A percentile compares a stretch with the other conserved stretches of the same genome.
Evolutionary conservation across 1,284 basidiomycete genomes (phyloP).

Genomic region (Cutaneotrichosporon spelunceum): DNA sequence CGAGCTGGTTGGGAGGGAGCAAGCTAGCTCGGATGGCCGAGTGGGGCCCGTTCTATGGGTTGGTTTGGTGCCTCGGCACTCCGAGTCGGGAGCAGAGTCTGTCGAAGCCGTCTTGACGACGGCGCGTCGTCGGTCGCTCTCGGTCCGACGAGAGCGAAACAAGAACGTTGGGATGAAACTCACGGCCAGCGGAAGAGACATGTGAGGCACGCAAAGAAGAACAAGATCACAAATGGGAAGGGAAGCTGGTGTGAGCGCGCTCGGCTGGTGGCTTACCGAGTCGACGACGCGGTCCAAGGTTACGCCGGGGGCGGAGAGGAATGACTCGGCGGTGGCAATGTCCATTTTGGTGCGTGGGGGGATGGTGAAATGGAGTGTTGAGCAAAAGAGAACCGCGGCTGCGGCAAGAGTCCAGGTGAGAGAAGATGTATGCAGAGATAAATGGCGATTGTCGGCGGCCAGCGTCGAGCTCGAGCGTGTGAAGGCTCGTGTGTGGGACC

Average conservation of each 20-base stretch:
- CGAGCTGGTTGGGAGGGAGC: neutral
- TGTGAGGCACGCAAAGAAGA: conserved; percentile 13
- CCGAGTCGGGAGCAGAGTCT: neutral
- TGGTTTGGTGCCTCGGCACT: neutral
- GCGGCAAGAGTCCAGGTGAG: neutral
- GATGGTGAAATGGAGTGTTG: no score
- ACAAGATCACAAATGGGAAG: conserved; percentile 8
- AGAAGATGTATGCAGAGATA: no score
- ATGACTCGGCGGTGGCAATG: conserved; percentile 3
- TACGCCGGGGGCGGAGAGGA: conserved; percentile 8
- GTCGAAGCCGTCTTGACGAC: neutral
- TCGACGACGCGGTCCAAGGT: conserved; percentile 15
- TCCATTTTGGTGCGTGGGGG: conserved; percentile 5
- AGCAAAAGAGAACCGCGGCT: neutral
- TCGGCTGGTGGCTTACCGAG: conserved; percentile 6
- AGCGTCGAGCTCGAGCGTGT: no score
- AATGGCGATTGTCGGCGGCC: neutral
- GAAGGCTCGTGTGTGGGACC: no score
- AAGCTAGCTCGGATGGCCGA: no score
- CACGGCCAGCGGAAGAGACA: conserved; percentile 15
- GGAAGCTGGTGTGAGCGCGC: conserved; percentile 5
- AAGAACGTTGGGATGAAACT: neutral
- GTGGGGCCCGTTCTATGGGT: neutral
- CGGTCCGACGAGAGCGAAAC: no score
- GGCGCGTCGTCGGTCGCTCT: neutral